Evolutionary conservation across 345 rosid species (phyloP), one percentile per base, ranked within the genome.

Genomic region (Pseudoturritis turrita): DNA sequence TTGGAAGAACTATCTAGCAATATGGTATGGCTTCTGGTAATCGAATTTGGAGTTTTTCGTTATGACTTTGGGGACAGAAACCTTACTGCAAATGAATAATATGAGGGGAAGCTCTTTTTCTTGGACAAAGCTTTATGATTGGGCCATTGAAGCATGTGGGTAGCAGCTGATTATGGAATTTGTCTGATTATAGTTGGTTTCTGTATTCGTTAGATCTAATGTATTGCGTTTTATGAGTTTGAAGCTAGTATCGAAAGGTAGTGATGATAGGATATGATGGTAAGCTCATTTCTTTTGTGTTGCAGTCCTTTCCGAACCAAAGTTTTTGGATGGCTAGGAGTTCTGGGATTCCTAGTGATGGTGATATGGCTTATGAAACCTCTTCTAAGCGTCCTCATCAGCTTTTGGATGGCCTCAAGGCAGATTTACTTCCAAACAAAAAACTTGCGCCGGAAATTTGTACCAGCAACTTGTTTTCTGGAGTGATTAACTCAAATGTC

Each of bases 361-460:
- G 82, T 14, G 83, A 85, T 73, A 74, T 80, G n/a, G 57, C 76
- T 57, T 83, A 78, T 75, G 82, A 77, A 71, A 69, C 60, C 75
- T 59, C 81, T 78, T 79, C 90, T 6, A 90, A 90, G 79, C 74
- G 91, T 44, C 49, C 88, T 60, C 86, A 76, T 72, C 84, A 73
- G 90, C 83, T 86, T 82, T 52, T 80, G 8, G 85, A 79, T 80
- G 69, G 82, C 62, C 56, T 68, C 14, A 90, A 86, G 64, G 65
- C 84, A 1, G 88, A 85, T 74, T 41, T 85, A 56, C 82, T 83
- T 63, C 83, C 88, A 4, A 84, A 76, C 81, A 88, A 88, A 80
- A 90, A 81, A 82, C 91, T 81, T 73, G 83, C 84, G 19, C 46
- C 72, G 9, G 81, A 79, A 44, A 62, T 64, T 62, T 80, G 85